Percentiles rank a stretch among this genome's conserved stretches.
These are phyloP conservation scores for Aegle marmelos DNA, from an alignment of 345 rosid species.

Conservation along the genomic window DNA sequence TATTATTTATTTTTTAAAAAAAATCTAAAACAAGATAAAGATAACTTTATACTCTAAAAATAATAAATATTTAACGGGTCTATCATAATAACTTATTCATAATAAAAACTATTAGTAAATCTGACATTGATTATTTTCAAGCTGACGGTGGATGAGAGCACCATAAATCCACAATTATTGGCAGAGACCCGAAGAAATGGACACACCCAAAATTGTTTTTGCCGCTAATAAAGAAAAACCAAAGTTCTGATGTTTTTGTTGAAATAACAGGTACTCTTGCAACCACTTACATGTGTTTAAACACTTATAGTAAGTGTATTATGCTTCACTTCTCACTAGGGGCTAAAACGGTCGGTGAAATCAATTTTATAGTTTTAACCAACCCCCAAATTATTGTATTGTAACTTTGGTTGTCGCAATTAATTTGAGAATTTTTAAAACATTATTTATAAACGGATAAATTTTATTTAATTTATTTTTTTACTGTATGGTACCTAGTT, in stretches of 20 bases:
- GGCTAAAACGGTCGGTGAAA: conserved; percentile 40
- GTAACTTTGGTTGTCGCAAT: no score
- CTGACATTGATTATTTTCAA: conserved; percentile 41
- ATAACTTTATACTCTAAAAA: no score
- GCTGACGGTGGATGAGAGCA: conserved; percentile 31
- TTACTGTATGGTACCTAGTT: no score
- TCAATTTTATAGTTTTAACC: neutral
- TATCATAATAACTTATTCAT: no score
- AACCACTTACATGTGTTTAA: conserved; percentile 41
- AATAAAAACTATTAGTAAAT: neutral
- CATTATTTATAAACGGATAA: no score
- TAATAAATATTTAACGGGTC: no score
- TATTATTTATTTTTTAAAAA: no score
- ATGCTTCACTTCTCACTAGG: conserved; percentile 42
- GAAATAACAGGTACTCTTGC: conserved; percentile 86
- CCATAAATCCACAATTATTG: conserved; percentile 59
- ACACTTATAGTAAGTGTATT: no score
- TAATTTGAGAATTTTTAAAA: no score
- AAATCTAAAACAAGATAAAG: no score
- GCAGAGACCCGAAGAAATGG: conserved; percentile 97
- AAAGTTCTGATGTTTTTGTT: conserved; percentile 67
- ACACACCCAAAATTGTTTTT: conserved; percentile 64
- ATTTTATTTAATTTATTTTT: no score
- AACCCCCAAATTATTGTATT: no score
- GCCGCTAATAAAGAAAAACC: conserved; percentile 48